Percentiles rank a stretch among this genome's conserved stretches.
Evolutionary conservation across 2,329 filamentous ascomycete species (phyloP).

Genomic region (Cladosporium sp.): DNA sequence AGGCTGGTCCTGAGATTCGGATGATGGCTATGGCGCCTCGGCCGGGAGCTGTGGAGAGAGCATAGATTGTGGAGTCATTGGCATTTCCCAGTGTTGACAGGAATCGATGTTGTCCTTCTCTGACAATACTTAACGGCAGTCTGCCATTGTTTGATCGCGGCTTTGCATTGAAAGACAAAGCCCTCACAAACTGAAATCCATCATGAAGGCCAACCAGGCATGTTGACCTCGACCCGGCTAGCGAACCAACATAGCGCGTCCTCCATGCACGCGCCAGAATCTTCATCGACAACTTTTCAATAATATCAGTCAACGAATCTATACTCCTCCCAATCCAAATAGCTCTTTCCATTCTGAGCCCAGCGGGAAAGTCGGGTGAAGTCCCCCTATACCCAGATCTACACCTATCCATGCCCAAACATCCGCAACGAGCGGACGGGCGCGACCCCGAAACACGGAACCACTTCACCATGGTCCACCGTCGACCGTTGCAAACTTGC

Average conservation of each 20-base stretch:
- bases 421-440: not conserved
- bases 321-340: not conserved
- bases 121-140: not conserved
- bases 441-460: not conserved
- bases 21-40: conserved; percentile 89
- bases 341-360: not conserved
- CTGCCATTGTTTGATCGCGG: not conserved
- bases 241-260: not conserved
- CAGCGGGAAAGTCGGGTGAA: not conserved
- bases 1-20: conserved; percentile 79
- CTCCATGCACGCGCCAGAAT: conserved; percentile 5
- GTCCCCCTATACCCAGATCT: not conserved
- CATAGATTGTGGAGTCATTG: conserved; percentile 72
- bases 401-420: not conserved
- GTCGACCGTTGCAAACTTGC: not conserved
- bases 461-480: not conserved
- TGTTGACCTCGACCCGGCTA: not conserved
- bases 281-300: conserved; percentile 7
- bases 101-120: not conserved
- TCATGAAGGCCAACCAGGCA: not conserved
- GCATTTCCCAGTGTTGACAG: not conserved
- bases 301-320: not conserved
- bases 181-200: not conserved
- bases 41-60: conserved; percentile 82
- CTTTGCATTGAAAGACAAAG: not conserved